Evolutionary conservation across 768 basidiomycete genomes (phyloP), one percentile per base, ranked within the genome.

Genomic region (Boletus rubescentipes): DNA sequence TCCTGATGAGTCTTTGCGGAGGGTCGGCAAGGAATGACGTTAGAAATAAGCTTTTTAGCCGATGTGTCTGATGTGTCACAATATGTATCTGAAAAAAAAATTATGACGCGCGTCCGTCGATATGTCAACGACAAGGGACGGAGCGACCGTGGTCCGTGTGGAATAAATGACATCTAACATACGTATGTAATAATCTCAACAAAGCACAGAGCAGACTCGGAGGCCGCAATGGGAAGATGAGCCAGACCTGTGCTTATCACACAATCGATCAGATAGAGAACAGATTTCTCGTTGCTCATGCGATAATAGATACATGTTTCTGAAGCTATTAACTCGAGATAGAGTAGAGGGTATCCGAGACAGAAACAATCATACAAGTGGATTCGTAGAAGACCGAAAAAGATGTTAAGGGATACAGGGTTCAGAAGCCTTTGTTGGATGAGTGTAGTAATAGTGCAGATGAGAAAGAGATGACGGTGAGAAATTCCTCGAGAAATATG

Each of bases 321-420:
- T 54, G 47, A 37, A 48, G 37, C 59, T 52, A 72, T 72, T 70
- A 70, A 46, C 55, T 46, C 53, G 56, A 50, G 51, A 50, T 72
- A 70, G 31, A 57, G 47, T 70, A 70, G 7, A 51, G 62, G 70
- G 68, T 70, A 70, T 70, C 60, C 31, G 46, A 55, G 44, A 54
- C 43, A 35, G 54, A 54, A 34, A 39, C 57, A 53, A 45, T 58
- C 58, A 42, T 65, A 67, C 49, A 60, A 47, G 39, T 43, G 44
- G 57, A 61, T 59, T 58, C 39, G 56, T 39, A 41, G 36, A 49
- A 46, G 42, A 47, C 39, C 40, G 32, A 58, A 51, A 46, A 40
- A 46, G 20, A 14, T 18, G 47, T 53, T 68, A 64, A 59, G 42
- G 37, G 66, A 70, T 70, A 70, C 69, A 70, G 49, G 53, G 38